Evolutionary conservation across 1,139 yeast species (phyloP).

Genomic region (Sugiyamaella grinbergsii): DNA sequence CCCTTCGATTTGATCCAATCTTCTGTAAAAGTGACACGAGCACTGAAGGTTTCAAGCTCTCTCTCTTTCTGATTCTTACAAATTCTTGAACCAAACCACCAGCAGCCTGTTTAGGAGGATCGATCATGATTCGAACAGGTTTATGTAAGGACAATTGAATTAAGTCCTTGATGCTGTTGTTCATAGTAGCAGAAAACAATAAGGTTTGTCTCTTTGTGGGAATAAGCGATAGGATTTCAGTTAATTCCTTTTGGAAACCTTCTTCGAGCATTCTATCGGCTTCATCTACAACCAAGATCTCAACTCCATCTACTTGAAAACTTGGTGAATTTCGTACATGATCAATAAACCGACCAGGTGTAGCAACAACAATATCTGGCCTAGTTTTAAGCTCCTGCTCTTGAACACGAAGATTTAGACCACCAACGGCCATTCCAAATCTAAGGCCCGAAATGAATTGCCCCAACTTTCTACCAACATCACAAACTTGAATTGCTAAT

Average conservation of each 20-base stretch:
- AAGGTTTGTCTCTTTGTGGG: conserved; percentile 93
- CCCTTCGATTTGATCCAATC: conserved; percentile 67
- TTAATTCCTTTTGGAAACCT: conserved; percentile 93
- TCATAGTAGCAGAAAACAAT: conserved; percentile 97
- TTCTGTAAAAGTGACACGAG: conserved; percentile 69
- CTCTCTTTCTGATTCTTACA: conserved; percentile 90
- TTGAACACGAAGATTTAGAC: conserved; percentile 89
- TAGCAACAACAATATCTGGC: conserved; percentile 95
- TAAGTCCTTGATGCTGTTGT: conserved; percentile 82
- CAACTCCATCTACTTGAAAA: conserved; percentile 86
- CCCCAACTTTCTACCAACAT: conserved; percentile 85
- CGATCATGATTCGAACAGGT: conserved; percentile 94
- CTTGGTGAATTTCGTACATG: conserved; percentile 94
- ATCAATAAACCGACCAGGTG: conserved; percentile 96
- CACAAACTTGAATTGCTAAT: conserved; percentile 92
- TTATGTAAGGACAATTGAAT: conserved; percentile 82
- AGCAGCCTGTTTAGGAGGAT: conserved; percentile 94
- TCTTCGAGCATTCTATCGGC: conserved; percentile 99
- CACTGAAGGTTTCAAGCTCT: conserved; percentile 77
- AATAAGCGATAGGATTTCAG: conserved; percentile 81
- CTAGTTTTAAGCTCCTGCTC: conserved; percentile 89
- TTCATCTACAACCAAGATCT: conserved; percentile 90
- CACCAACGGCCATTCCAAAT: conserved; percentile 97
- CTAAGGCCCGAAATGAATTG: conserved; percentile 72
- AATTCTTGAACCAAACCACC: conserved; percentile 86